Base-by-base conservation (phyloP, 1,139 yeast species). In the Yamadazyma siamensis region DNA sequence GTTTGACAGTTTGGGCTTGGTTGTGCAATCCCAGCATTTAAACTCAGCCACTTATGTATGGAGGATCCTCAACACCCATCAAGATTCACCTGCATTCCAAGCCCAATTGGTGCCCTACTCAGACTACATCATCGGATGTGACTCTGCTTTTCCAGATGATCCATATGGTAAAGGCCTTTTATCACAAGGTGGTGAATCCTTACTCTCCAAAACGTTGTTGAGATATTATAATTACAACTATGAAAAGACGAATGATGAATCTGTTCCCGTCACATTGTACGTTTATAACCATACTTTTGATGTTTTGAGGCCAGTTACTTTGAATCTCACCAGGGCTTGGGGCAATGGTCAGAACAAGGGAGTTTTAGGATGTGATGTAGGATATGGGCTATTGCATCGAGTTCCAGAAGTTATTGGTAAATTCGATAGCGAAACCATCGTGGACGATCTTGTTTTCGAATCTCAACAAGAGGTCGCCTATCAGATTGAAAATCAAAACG, bases 271-370 rank as follows among this genome's bases (percentile, higher is more conserved):
- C 10, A 64, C 72, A 1, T 65, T 91, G 18, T 85, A 83, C 50
- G 96, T 89, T 1, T 91, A 89, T 59, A 91, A 91, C 55, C 89
- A 83, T 46, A 94, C 84, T 46, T 80, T 78, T 48, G 94, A 89
- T 52, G 71, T 84, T 5, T 78, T 87, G 29, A 72, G 97, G 43
- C 96, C 96, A 0, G 94, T 89, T 4, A 77, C 87, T 0, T 87
- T 89, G 14, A 66, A 76, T 33, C 59, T 69, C 32, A 56, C 69
- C 3, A 56, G 64, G 28, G 40, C 55, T 11, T 68, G 75, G 75
- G 62, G 67, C 1, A 47, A 49, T 13, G 72, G 68, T 4, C 87
- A 89, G 3, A 69, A 70, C 38, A 71, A 67, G 39, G 96, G 96
- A 0, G 65, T 88, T 21, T 63, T 91, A 25, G 98, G 98, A 1